Evolutionary conservation across 805 yeast species (phyloP), one percentile per base, ranked within the genome.

Genomic region (Cyberlindnera japonica): DNA sequence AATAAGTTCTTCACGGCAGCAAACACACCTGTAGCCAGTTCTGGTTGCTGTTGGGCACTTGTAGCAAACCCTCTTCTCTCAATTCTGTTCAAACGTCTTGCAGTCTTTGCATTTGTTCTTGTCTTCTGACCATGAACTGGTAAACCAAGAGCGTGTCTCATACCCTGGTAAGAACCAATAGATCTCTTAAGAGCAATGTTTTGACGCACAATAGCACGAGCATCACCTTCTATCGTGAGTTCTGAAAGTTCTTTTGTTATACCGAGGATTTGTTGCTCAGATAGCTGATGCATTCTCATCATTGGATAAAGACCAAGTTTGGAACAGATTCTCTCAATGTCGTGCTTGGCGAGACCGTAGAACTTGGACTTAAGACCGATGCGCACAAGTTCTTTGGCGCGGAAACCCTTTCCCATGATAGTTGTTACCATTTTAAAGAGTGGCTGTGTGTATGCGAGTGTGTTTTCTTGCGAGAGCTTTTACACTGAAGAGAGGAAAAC

Each of bases 81-180:
- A 37, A 86, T 63, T 55, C 75, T 79, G 66, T 91, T 91, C 64
- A 91, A 75, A 63, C 79, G 81, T 68, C 80, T 81, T 16, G 98
- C 99, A 19, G 96, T 91, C 59, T 74, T 72, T 24, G 95, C 95
- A 60, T 93, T 93, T 48, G 83, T 86, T 69, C 87, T 80, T 14
- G 99, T 93, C 47, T 83, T 75, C 71, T 93, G 98, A 54, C 99
- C 99, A 61, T 75, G 75, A 19, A 82, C 91, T 15, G 95, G 93
- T 24, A 77, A 61, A 41, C 95, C 91, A 63, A 79, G 69, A 32
- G 89, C 83, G 61, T 93, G 98, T 66, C 98, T 81, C 58, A 82
- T 64, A 68, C 99, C 99, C 41, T 79, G 81, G 59, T 85, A 87
- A 15, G 90, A 79, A 20, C 96, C 96, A 38, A 84, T 90, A 41